Evolutionary conservation across 164 flowering plant genomes (phyloP).

Genomic region (Echeveria elegans): DNA sequence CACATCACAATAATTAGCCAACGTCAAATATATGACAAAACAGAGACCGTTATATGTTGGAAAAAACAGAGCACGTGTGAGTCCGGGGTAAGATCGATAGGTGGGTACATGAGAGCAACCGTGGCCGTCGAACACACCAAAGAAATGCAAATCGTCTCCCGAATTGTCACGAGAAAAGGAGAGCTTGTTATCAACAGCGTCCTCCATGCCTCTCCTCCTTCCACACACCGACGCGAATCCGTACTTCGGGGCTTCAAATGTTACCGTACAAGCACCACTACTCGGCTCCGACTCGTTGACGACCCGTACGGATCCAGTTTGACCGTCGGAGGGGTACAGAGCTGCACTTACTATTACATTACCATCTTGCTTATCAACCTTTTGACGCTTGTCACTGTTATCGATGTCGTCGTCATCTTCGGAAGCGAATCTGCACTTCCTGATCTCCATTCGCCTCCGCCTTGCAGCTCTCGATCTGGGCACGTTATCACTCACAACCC

Average conservation of each 20-base stretch:
- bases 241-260: conserved; percentile 20
- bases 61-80: no score
- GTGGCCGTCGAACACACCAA: conserved; percentile 85
- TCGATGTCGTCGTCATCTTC: conserved; percentile 8
- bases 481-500: conserved; percentile 25
- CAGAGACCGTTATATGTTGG: no score
- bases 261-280: no score
- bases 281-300: no score
- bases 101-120: conserved; percentile 98
- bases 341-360: no score
- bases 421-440: conserved; percentile 28
- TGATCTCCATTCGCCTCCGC: conserved; percentile 42
- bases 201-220: conserved; percentile 71
- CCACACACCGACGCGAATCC: conserved; percentile 67
- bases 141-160: conserved; percentile 33
- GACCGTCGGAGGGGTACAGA: background rate
- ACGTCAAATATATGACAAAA: background rate
- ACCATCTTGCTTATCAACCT: no score
- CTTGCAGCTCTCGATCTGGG: conserved; percentile 29
- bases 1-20: background rate
- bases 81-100: no score
- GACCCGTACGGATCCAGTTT: no score
- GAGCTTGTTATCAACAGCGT: conserved; percentile 48
- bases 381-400: conserved; percentile 15
- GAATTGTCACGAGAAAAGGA: conserved; percentile 17